A percentile compares a stretch with the other conserved stretches of the same genome.
Evolutionary conservation across 2,329 filamentous ascomycete species (phyloP).

Genomic region (Hysterium pulicare): DNA sequence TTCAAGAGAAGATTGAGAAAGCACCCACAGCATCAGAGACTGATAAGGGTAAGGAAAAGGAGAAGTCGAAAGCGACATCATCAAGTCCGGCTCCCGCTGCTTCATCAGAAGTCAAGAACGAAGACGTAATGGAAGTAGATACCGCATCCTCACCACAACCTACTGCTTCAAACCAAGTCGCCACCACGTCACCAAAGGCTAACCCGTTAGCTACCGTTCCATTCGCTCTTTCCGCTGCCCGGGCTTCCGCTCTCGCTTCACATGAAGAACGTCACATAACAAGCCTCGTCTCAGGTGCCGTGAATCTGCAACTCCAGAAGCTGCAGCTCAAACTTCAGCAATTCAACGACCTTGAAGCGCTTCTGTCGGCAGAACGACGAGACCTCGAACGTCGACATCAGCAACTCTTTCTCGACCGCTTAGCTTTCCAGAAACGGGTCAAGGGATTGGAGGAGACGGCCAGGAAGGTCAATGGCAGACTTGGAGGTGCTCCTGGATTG

Average conservation of each 20-base stretch:
- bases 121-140: constrained; percentile 61
- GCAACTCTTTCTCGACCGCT: constrained; percentile 86
- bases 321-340: constrained; percentile 93
- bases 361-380: constrained; percentile 85
- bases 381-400: constrained; percentile 90
- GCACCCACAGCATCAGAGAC: constrained; percentile 37
- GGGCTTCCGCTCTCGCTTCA: constrained; percentile 82
- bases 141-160: constrained; percentile 48
- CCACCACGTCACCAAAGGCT: constrained; percentile 4
- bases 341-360: constrained; percentile 92
- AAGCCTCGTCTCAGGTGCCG: constrained; percentile 82
- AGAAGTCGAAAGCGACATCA: constrained; percentile 49
- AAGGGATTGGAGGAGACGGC: constrained; percentile 76
- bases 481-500: constrained; percentile 27
- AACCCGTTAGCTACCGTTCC: constrained; percentile 68
- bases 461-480: constrained; percentile 41
- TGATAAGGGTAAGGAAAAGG: constrained; percentile 50
- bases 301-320: constrained; percentile 93
- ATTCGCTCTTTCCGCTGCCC: constrained; percentile 79
- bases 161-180: constrained; percentile 22
- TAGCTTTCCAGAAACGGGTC: constrained; percentile 85
- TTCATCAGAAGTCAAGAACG: constrained; percentile 52
- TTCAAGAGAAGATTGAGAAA: constrained; percentile 75
- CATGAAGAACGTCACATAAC: constrained; percentile 98
- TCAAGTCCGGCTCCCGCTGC: constrained; percentile 46